phyloP scores from a whole-genome alignment of 2,329 filamentous ascomycete genomes.

The Myriosclerotinia scirpicola region DNA sequence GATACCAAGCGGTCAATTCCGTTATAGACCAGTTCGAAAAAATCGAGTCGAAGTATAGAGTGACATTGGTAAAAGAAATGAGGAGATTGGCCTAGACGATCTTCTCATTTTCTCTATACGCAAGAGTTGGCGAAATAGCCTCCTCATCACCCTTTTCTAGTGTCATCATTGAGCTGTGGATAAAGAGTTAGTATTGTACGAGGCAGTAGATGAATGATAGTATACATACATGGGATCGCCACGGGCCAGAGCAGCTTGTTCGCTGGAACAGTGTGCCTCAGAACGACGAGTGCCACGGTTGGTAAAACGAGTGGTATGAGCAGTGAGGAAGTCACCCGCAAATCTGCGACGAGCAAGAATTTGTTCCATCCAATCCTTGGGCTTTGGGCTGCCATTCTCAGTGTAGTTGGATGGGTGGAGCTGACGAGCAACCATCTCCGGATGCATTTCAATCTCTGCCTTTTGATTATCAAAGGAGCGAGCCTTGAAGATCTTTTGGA shows the following conservation, averaged over 20 bases:
- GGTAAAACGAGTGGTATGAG: constrained; percentile 10
- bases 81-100: not conserved
- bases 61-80: not conserved
- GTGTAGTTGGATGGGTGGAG: constrained; percentile 19
- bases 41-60: constrained; percentile 1
- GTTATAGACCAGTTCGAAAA: constrained; percentile 6
- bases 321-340: constrained; percentile 8
- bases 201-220: not conserved
- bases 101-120: constrained; percentile 12
- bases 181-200: not conserved
- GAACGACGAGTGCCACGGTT: constrained; percentile 5
- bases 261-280: not conserved
- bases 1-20: not conserved
- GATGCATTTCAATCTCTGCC: constrained; percentile 17
- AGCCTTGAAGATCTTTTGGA: constrained; percentile 32
- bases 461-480: constrained; percentile 29
- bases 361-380: constrained; percentile 21
- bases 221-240: constrained; percentile 8
- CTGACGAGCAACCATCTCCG: constrained; percentile 18
- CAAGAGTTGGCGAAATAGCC: not conserved
- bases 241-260: constrained; percentile 1
- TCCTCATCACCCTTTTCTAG: constrained; percentile 18
- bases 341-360: constrained; percentile 9
- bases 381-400: constrained; percentile 16
- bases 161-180: constrained; percentile 16